Percentiles rank a stretch among this genome's conserved stretches.
These are phyloP conservation scores for Cymbopogon flexuosus DNA, from an alignment of 202 grass and related monocot genomes.

Conservation along the genomic window DNA sequence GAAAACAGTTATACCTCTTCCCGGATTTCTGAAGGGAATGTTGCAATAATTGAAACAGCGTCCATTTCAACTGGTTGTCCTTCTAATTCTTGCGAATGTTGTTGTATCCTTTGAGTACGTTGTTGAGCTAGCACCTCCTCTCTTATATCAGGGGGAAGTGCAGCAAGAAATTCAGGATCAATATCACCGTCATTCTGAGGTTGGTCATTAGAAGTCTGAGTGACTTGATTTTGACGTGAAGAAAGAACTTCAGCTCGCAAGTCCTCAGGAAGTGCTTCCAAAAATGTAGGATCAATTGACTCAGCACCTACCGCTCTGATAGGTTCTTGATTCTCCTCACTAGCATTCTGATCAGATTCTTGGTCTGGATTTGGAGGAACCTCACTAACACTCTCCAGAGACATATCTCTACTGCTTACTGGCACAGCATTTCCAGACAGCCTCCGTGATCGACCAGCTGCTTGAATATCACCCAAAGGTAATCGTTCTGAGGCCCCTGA, in stretches of 20 bases:
- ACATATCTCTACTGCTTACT: conserved; percentile 48
- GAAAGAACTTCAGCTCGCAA: conserved; percentile 90
- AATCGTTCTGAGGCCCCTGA: conserved; percentile 54
- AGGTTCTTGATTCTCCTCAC: conserved; percentile 51
- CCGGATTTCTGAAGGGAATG: conserved; percentile 92
- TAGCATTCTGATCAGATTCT: conserved; percentile 56
- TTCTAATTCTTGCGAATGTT: conserved; percentile 86
- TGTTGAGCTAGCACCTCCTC: conserved; percentile 95
- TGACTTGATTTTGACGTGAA: conserved; percentile 92
- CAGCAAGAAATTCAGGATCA: conserved; percentile 99
- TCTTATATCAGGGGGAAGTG: conserved; percentile 93
- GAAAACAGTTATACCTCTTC: conserved; percentile 69
- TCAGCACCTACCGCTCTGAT: conserved; percentile 47
- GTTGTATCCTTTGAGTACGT: conserved; percentile 78
- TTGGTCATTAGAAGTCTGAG: conserved; percentile 65
- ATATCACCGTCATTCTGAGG: conserved; percentile 83
- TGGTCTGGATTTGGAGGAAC: conserved; percentile 62
- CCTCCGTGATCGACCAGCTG: conserved; percentile 48
- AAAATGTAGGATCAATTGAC: conserved; percentile 94
- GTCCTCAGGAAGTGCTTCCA: conserved; percentile 98
- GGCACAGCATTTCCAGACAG: conserved; percentile 50
- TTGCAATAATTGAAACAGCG: conserved; percentile 95
- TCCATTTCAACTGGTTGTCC: conserved; percentile 99
- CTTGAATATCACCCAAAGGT: conserved; percentile 60
- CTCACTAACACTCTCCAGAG: conserved; percentile 82